Evolutionary conservation across 768 basidiomycete genomes (phyloP).

Genomic region (Collybiopsis luxurians): DNA sequence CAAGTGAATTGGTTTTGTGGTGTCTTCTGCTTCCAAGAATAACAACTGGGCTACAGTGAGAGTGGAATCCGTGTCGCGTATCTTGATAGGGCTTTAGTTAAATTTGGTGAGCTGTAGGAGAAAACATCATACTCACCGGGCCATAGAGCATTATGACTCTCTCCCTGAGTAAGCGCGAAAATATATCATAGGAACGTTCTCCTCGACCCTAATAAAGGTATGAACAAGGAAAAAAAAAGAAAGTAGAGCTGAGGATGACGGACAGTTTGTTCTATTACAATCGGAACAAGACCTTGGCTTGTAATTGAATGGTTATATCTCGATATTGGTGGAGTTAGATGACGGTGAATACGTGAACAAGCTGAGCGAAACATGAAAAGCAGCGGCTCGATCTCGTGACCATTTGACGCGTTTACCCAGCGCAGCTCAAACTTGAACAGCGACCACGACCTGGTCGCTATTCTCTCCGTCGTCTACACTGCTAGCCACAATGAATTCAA

Average conservation of each 20-base stretch:
- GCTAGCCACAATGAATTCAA: conserved; percentile 2
- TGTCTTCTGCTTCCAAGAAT: conserved; percentile 95
- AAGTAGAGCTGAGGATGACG: not conserved
- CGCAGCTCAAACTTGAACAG: not conserved
- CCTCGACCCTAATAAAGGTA: conserved; percentile 61
- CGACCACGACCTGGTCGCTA: conserved; percentile 24
- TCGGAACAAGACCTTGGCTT: conserved; percentile 22
- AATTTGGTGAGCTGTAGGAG: conserved; percentile 11
- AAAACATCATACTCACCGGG: conserved; percentile 53
- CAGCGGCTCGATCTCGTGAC: conserved; percentile 19
- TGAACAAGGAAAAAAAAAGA: conserved; percentile 9
- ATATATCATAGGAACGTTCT: conserved; percentile 93
- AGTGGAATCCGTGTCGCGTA: conserved; percentile 86
- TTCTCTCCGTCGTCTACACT: conserved; percentile 14
- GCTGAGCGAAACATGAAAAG: conserved; percentile 25
- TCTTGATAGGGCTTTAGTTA: conserved; percentile 42
- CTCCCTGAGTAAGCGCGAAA: conserved; percentile 88
- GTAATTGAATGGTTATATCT: conserved; percentile 53
- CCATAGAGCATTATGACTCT: conserved; percentile 95
- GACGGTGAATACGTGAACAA: conserved; percentile 20
- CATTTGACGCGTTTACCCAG: conserved; percentile 1
- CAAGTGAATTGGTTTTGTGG: conserved; percentile 90
- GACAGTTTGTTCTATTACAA: conserved; percentile 11
- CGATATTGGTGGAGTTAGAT: conserved; percentile 31
- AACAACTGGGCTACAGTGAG: conserved; percentile 89